Evolutionary conservation across 352 stramenopile genomes (phyloP).

Genomic region (Phytophthora palmivora): DNA sequence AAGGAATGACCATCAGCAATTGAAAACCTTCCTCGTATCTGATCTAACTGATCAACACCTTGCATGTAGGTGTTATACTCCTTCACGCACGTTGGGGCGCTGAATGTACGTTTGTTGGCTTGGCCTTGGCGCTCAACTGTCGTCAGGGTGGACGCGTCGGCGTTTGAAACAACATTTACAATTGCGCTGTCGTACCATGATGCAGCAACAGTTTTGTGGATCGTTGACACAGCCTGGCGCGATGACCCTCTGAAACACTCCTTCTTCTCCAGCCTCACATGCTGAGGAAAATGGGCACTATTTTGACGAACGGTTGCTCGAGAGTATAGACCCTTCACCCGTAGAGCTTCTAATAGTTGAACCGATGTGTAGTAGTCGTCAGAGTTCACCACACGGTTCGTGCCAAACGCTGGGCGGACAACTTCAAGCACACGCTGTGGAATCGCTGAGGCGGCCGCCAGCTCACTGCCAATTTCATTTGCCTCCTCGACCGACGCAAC

Average conservation of each 20-base stretch:
- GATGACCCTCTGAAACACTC: constrained; percentile 4
- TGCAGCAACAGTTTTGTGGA: constrained; percentile 21
- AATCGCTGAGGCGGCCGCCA: neutral
- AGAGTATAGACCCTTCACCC: no score
- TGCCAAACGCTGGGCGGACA: constrained; percentile 20
- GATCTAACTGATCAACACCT: constrained; percentile 35
- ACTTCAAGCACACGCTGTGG: constrained; percentile 31
- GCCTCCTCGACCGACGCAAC: no score
- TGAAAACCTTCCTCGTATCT: constrained; percentile 36
- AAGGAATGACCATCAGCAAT: constrained; percentile 37
- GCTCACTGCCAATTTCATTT: neutral
- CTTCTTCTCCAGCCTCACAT: no score
- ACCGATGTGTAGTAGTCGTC: no score
- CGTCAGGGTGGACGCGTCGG: no score
- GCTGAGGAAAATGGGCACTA: no score
- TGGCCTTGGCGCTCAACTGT: constrained; percentile 18
- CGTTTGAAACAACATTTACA: no score
- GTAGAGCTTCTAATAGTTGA: no score
- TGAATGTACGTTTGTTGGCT: constrained; percentile 13
- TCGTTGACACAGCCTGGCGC: constrained; percentile 19
- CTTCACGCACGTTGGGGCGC: constrained; percentile 26
- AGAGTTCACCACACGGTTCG: constrained; percentile 31
- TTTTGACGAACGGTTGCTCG: no score
- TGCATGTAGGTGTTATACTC: constrained; percentile 47
- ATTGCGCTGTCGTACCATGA: no score